Conservation (phyloP, 2,329 filamentous ascomycete species). For the Fusarium citri region DNA sequence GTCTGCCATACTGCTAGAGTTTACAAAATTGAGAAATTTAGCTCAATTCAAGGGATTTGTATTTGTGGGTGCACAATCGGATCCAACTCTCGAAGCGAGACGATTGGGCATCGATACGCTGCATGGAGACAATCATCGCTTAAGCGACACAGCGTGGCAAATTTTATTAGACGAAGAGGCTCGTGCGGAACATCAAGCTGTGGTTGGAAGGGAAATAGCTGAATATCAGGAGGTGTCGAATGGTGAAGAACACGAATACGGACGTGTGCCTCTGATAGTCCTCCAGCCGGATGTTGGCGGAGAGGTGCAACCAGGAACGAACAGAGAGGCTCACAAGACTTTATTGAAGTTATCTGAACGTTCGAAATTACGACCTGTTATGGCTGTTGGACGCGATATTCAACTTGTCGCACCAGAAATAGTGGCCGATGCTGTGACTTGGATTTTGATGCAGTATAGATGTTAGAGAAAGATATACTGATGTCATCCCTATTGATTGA, state of each 20-base stretch:
- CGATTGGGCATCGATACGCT: not conserved
- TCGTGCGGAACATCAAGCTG: not conserved
- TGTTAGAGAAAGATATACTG: not conserved
- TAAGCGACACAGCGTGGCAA: not conserved
- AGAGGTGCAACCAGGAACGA: not conserved
- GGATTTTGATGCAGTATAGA: slow-evolving; percentile 12
- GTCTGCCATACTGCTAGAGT: slow-evolving; percentile 7
- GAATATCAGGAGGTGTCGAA: not conserved
- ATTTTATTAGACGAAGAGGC: not conserved
- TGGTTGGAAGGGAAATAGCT: not conserved
- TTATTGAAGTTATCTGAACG: not conserved
- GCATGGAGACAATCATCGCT: not conserved
- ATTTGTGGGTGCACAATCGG: slow-evolving; percentile 13
- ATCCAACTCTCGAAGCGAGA: not conserved
- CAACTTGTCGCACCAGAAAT: not conserved
- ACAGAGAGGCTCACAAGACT: too few relatives aligned
- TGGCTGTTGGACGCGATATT: not conserved
- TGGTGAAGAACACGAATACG: not conserved
- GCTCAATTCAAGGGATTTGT: slow-evolving; percentile 33
- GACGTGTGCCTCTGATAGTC: not conserved
- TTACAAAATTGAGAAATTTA: slow-evolving; percentile 8
- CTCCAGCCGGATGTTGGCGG: not conserved
- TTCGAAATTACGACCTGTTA: not conserved
- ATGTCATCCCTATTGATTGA: not conserved
- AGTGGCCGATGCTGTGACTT: not conserved